A percentile compares a stretch with the other conserved stretches of the same genome.
Evolutionary conservation across 73 alveolate genomes (phyloP).

Genomic region (Symbiodinium natans): DNA sequence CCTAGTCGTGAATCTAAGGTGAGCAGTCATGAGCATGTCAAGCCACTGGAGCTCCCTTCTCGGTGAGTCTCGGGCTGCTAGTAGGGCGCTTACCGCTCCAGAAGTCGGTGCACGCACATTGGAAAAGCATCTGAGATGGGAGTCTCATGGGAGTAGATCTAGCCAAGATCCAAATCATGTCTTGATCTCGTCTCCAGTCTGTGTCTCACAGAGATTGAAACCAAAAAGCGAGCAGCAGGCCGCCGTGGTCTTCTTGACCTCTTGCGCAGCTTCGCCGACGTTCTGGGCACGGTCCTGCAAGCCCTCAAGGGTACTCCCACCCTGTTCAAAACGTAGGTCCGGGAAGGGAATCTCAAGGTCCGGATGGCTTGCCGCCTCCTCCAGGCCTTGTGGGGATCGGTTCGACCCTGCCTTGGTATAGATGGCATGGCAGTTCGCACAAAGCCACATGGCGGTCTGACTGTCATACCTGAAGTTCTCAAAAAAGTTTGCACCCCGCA

Average conservation of each 20-base stretch:
- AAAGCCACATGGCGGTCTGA: conserved; percentile 64
- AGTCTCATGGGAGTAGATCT: background rate
- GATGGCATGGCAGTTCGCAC: conserved; percentile 56
- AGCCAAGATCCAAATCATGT: background rate
- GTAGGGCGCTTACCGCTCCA: background rate
- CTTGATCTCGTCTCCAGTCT: conserved; percentile 11
- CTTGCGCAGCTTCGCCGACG: conserved; percentile 34
- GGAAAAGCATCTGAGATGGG: background rate
- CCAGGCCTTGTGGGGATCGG: conserved; percentile 13
- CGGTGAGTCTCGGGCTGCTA: too few relatives aligned
- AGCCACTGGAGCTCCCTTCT: too few relatives aligned
- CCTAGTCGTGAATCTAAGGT: background rate
- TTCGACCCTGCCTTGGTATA: conserved; percentile 66
- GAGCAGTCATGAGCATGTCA: background rate
- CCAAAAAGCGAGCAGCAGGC: conserved; percentile 83
- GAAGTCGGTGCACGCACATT: background rate
- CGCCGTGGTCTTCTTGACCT: conserved; percentile 82
- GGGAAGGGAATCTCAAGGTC: background rate
- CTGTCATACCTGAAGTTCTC: conserved; percentile 59
- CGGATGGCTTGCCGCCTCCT: conserved; percentile 2
- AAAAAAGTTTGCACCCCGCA: conserved; percentile 54
- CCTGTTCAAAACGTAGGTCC: background rate
- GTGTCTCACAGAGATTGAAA: conserved; percentile 20
- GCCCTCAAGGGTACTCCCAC: background rate
- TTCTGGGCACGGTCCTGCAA: conserved; percentile 44